Percentiles rank a stretch among this genome's conserved stretches.
These are phyloP conservation scores for Sugiyamaella novakii DNA, from an alignment of 1,139 yeast genomes.

Conservation along the genomic window DNA sequence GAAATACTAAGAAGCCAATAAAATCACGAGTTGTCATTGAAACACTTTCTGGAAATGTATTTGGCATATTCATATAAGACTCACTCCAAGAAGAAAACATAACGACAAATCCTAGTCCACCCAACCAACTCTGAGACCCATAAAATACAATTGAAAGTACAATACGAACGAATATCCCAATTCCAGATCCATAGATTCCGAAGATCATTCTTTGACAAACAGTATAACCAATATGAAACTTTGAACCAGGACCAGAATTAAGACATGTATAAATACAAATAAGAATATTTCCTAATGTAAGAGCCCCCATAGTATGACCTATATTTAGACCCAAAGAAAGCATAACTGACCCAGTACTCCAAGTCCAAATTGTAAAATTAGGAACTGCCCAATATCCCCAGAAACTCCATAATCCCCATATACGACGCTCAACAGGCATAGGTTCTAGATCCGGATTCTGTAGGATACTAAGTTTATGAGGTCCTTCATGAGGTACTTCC, in stretches of 20 bases:
- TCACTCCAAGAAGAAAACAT: constrained; percentile 36
- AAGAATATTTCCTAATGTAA: constrained; percentile 31
- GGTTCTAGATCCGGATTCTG: constrained; percentile 33
- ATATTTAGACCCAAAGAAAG: constrained; percentile 34
- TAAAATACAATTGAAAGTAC: constrained; percentile 39
- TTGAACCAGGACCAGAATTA: constrained; percentile 37
- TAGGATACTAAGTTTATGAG: constrained; percentile 19
- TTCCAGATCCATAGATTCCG: constrained; percentile 38
- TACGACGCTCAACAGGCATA: constrained; percentile 34
- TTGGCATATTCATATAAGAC: constrained; percentile 36
- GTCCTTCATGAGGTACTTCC: constrained; percentile 23
- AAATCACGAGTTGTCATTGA: constrained; percentile 41
- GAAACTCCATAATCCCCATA: constrained; percentile 33
- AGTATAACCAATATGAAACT: constrained; percentile 40
- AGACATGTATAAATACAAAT: constrained; percentile 28
- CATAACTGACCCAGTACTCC: constrained; percentile 36
- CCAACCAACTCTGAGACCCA: constrained; percentile 39
- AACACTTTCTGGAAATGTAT: constrained; percentile 40
- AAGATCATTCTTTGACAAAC: constrained; percentile 37
- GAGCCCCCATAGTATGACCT: constrained; percentile 24
- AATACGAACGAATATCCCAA: constrained; percentile 35
- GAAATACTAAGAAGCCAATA: constrained; percentile 40
- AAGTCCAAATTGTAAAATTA: constrained; percentile 33
- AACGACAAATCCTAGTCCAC: constrained; percentile 38
- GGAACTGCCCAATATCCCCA: constrained; percentile 30